Evolutionary conservation across 2,329 filamentous ascomycete genomes (phyloP).

Genomic region (Clarireedia homoeocarpa): DNA sequence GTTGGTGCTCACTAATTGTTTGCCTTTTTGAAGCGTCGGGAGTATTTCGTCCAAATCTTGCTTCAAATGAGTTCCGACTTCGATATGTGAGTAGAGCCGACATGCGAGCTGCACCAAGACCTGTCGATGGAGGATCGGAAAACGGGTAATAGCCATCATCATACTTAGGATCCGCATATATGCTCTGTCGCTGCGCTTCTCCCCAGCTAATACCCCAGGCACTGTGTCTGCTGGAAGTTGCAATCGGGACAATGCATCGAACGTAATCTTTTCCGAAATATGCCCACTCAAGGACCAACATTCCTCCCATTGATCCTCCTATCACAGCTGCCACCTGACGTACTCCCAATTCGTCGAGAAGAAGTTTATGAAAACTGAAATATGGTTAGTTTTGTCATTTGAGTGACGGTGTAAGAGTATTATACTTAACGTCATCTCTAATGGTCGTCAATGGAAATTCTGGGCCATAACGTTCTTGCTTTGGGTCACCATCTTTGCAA

Average conservation of each 20-base stretch:
- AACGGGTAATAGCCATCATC: slow-evolving; percentile 93
- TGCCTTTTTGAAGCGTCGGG: slow-evolving; percentile 79
- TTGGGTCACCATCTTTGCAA: slow-evolving; percentile 70
- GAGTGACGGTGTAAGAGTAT: slow-evolving; percentile 9
- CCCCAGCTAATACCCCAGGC: slow-evolving; percentile 91
- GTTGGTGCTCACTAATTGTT: slow-evolving; percentile 64
- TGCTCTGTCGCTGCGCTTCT: slow-evolving; percentile 82
- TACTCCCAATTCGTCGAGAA: slow-evolving; percentile 75
- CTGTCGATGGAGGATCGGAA: slow-evolving; percentile 76
- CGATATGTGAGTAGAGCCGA: slow-evolving; percentile 91
- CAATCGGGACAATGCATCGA: slow-evolving; percentile 71
- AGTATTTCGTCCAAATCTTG: slow-evolving; percentile 86
- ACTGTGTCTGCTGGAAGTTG: slow-evolving; percentile 76
- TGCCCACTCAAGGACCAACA: slow-evolving; percentile 86
- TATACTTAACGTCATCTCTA: slow-evolving; percentile 88
- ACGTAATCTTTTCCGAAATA: slow-evolving; percentile 87
- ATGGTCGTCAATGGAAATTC: slow-evolving; percentile 96
- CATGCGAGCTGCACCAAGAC: slow-evolving; percentile 92
- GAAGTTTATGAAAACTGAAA: slow-evolving; percentile 63
- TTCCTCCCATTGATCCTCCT: slow-evolving; percentile 79
- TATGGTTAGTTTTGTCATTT: slow-evolving; percentile 13
- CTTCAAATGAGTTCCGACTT: slow-evolving; percentile 93
- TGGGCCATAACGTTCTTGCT: slow-evolving; percentile 75
- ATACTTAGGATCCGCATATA: slow-evolving; percentile 97
- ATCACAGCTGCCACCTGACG: slow-evolving; percentile 71